Percentiles rank a stretch among this genome's conserved stretches.
Conservation (phyloP, 805 yeast genomes). For the Candida odintsovae region DNA sequence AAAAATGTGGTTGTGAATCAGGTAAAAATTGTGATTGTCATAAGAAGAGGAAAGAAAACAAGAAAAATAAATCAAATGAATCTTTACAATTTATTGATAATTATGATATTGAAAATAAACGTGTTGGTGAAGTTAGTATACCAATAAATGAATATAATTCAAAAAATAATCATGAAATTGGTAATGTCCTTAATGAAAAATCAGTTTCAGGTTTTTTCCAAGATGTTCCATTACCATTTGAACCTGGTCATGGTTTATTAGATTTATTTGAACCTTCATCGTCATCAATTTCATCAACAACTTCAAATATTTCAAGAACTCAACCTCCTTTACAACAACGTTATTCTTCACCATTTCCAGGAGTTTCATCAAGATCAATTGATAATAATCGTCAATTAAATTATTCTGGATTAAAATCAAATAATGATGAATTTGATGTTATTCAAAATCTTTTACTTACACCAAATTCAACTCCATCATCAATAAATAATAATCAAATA, state of each 20-base stretch:
- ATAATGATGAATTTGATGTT: background rate
- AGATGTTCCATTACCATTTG: conserved; percentile 30
- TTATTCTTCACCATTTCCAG: background rate
- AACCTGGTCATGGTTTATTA: conserved; percentile 32
- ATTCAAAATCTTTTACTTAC: background rate
- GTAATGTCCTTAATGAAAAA: conserved; percentile 21
- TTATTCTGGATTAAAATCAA: background rate
- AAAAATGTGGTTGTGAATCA: conserved; percentile 24
- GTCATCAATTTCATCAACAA: background rate
- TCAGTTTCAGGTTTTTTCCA: conserved; percentile 23
- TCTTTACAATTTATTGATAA: background rate
- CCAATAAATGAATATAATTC: conserved; percentile 34
- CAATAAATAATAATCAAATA: background rate
- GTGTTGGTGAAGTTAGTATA: conserved; percentile 33
- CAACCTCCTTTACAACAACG: conserved; percentile 1
- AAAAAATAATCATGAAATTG: conserved; percentile 25
- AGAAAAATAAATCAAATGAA: background rate
- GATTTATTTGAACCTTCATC: conserved; percentile 28
- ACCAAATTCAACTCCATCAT: background rate
- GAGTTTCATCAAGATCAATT: background rate
- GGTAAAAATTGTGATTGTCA: conserved; percentile 25
- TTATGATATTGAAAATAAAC: background rate
- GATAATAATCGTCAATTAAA: background rate
- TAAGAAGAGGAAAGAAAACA: conserved; percentile 12
- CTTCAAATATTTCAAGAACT: background rate